Conservation (phyloP, 306 rosid genomes). For the barrel medic (Medicago truncatula) region DNA sequence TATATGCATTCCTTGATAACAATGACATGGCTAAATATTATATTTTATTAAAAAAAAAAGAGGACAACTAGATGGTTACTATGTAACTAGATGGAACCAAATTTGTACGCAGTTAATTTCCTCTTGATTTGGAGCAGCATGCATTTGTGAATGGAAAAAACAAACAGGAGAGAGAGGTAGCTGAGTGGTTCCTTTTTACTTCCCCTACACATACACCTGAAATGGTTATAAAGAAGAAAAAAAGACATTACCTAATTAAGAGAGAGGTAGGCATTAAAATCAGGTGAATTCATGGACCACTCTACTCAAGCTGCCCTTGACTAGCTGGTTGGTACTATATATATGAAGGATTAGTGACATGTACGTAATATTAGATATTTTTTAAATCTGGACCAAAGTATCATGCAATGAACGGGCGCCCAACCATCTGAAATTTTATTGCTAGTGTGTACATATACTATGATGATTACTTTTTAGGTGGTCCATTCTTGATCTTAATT, state of each 20-base stretch:
- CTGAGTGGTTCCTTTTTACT: not conserved
- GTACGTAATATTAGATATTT: conserved; percentile 15
- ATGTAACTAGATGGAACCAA: conserved; percentile 17
- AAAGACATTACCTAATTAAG: conserved; percentile 44
- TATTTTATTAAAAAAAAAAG: not conserved
- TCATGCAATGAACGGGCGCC: conserved; percentile 51
- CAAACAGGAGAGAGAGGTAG: not conserved
- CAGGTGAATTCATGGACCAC: conserved; percentile 77
- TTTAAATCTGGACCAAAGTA: conserved; percentile 49
- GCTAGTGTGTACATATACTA: conserved; percentile 33
- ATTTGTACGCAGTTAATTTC: not conserved
- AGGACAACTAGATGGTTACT: not conserved
- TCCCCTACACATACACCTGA: conserved; percentile 52
- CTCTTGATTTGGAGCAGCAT: conserved; percentile 35
- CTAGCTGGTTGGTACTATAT: conserved; percentile 44
- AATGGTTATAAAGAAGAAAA: conserved; percentile 49
- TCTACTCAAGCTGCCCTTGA: conserved; percentile 50
- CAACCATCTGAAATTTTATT: conserved; percentile 47
- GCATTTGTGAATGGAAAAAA: not conserved
- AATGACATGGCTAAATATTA: not conserved
- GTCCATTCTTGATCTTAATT: conserved; percentile 47
- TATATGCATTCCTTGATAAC: conserved; percentile 1
- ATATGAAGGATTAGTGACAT: conserved; percentile 33
- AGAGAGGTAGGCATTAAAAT: conserved; percentile 51
- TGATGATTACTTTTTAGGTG: conserved; percentile 53